Evolutionary conservation across 768 basidiomycete species (phyloP).

Genomic region (Pholiota molesta): DNA sequence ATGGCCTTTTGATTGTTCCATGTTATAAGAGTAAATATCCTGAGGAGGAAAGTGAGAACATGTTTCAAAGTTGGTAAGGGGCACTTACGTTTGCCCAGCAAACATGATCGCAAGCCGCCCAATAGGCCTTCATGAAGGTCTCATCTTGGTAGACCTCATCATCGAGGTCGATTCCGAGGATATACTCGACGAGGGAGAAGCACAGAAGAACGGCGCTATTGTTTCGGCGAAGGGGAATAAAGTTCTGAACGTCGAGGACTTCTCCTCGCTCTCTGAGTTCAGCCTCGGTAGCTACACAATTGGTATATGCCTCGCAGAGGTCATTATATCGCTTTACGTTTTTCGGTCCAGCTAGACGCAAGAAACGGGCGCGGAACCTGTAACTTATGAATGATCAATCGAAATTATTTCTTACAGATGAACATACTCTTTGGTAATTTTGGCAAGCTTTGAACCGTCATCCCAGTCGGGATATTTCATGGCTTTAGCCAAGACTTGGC

Average conservation of each 20-base stretch:
- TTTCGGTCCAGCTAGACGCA: conserved; percentile 46
- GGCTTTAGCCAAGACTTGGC: conserved; percentile 53
- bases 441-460: conserved; percentile 57
- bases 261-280: conserved; percentile 58
- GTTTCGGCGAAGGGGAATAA: conserved; percentile 62
- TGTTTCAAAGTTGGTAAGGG: background rate
- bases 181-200: conserved; percentile 65
- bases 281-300: conserved; percentile 62
- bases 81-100: conserved; percentile 69
- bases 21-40: conserved; percentile 76
- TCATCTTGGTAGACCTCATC: conserved; percentile 63
- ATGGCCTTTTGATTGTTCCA: conserved; percentile 70
- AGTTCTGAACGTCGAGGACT: conserved; percentile 57
- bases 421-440: conserved; percentile 64
- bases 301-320: conserved; percentile 58
- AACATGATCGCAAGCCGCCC: conserved; percentile 65
- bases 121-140: conserved; percentile 54
- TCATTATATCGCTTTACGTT: conserved; percentile 52
- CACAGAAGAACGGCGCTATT: conserved; percentile 70
- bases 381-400: conserved; percentile 3
- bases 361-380: conserved; percentile 58
- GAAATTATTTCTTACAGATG: background rate
- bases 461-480: conserved; percentile 55
- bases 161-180: conserved; percentile 62
- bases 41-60: conserved; percentile 25